Base-by-base conservation (phyloP, 1,139 yeast species). In the Yamadazyma trypodendri region DNA sequence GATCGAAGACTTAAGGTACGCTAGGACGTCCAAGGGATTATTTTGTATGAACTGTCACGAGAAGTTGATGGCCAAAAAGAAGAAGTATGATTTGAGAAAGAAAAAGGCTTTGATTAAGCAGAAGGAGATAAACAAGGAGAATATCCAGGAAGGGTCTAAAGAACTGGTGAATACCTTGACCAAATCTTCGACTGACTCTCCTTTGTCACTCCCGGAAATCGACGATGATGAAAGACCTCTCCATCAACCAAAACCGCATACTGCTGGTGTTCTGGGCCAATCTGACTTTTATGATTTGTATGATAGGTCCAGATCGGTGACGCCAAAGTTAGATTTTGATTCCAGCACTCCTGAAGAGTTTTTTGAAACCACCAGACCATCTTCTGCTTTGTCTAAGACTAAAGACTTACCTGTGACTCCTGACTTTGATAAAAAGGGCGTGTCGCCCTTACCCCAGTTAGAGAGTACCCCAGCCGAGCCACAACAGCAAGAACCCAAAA, bases 41-140 rank as follows among this genome's bases (percentile, higher is more conserved):
- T 92, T 90, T 56, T 92, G 98, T 65, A 86, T 92, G 87, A 73
- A 75, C 28, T 92, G 98, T 58, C 97, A 92, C 60, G 94, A 88
- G 54, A 80, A 84, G 52, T 65, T 92, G 42, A 67, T 92, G 60
- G 92, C 82, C 23, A 75, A 80, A 50, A 81, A 83, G 66, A 72
- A 67, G 44, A 68, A 65, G 48, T 73, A 76, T 48, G 82, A 77
- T 50, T 54, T 63, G 37, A 68, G 68, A 50, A 66, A 69, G 57
- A 71, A 62, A 39, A 63, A n/a, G 9, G 59, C 33, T n/a, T 24
- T 23, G 11, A 22, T 20, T 3, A 31, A 24, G 15, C 34, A 35
- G 14, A 41, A 24, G 25, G 37, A 21, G 37, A 36, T n/a, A 11
- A 37, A 35, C 23, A 32, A 32, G 23, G 45, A 44, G 24, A 34